Evolutionary conservation across 805 yeast genomes (phyloP).

Genomic region (Metschnikowia anglica): DNA sequence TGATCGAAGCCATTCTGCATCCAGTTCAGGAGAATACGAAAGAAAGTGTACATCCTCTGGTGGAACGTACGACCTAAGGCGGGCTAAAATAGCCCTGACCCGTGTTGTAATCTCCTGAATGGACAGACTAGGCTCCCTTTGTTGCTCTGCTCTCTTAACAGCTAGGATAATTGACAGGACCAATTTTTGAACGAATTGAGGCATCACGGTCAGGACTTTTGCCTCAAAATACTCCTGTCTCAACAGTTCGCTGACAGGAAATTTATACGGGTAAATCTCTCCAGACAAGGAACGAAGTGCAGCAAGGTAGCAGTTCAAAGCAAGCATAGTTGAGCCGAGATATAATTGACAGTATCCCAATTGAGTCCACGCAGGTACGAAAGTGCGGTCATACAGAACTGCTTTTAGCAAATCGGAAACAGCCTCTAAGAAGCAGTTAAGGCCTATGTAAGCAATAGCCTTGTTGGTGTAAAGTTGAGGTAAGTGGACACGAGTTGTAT

Average conservation of each 20-base stretch:
- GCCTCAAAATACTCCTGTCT: conserved; percentile 23
- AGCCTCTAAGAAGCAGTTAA: conserved; percentile 42
- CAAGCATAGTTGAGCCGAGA: conserved; percentile 36
- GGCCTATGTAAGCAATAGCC: conserved; percentile 43
- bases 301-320: conserved; percentile 34
- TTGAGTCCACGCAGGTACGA: conserved; percentile 45
- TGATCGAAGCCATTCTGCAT: conserved; percentile 25
- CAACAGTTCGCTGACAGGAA: conserved; percentile 18
- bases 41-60: conserved; percentile 30
- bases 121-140: conserved; percentile 26
- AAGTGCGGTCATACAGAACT: conserved; percentile 29
- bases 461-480: conserved; percentile 40
- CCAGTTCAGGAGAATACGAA: conserved; percentile 27
- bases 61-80: conserved; percentile 24
- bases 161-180: conserved; percentile 35
- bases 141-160: conserved; percentile 40
- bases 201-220: conserved; percentile 28
- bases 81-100: conserved; percentile 29
- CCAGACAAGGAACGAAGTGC: conserved; percentile 34
- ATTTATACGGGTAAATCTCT: conserved; percentile 28
- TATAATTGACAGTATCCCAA: conserved; percentile 44
- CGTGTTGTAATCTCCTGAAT: conserved; percentile 26
- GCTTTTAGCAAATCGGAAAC: conserved; percentile 37
- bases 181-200: conserved; percentile 40
- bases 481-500: conserved; percentile 12